Percentiles rank a stretch among this genome's conserved stretches.
These are phyloP conservation scores for Vicia sativa DNA, from an alignment of 306 rosid species.

Conservation along the genomic window DNA sequence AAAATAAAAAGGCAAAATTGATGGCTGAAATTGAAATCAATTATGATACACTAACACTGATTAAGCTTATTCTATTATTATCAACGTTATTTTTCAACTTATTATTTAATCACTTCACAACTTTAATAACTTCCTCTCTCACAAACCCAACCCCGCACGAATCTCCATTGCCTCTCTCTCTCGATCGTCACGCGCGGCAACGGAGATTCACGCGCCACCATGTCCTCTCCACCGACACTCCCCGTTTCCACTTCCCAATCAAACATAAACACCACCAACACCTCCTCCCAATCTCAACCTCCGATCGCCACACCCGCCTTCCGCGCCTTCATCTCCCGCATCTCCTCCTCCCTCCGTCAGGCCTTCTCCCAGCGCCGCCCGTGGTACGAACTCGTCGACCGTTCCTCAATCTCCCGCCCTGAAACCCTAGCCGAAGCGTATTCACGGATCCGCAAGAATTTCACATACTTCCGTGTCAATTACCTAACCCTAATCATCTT, in stretches of 20 bases:
- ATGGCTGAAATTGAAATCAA: background rate
- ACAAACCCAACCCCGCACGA: background rate
- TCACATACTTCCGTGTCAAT: slow-evolving; percentile 85
- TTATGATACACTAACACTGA: background rate
- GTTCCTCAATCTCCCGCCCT: slow-evolving; percentile 66
- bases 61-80: background rate
- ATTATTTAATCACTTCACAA: background rate
- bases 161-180: slow-evolving; percentile 35
- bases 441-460: slow-evolving; percentile 89
- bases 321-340: slow-evolving; percentile 79
- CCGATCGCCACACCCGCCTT: slow-evolving; percentile 83
- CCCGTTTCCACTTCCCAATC: slow-evolving; percentile 68
- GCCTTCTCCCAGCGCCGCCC: slow-evolving; percentile 92
- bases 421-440: slow-evolving; percentile 82
- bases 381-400: slow-evolving; percentile 81
- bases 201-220: slow-evolving; percentile 54
- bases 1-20: background rate
- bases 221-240: slow-evolving; percentile 83
- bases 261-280: background rate
- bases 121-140: background rate
- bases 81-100: slow-evolving; percentile 5
- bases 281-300: slow-evolving; percentile 53
- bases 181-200: slow-evolving; percentile 36
- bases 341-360: slow-evolving; percentile 61
- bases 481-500: slow-evolving; percentile 64